phyloP scores from a whole-genome alignment of 1,284 basidiomycete genomes.

The Trametes hirsuta region DNA sequence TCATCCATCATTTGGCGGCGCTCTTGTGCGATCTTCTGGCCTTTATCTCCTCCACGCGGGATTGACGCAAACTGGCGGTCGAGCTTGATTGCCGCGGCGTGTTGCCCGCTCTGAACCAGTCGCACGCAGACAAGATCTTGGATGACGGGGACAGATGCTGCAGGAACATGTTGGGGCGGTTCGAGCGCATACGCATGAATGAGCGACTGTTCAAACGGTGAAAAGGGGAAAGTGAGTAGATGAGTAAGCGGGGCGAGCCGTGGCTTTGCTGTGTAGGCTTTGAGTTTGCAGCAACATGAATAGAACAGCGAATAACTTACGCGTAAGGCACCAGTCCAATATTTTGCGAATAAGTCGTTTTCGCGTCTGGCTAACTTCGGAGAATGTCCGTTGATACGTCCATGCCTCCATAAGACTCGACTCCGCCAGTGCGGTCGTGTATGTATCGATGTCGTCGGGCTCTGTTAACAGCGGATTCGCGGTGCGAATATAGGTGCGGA shows the following conservation, averaged over 20 bases:
- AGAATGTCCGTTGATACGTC: constrained; percentile 71
- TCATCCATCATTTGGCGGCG: constrained; percentile 73
- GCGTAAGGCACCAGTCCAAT: constrained; percentile 68
- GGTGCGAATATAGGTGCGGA: constrained; percentile 70
- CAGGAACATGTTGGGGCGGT: constrained; percentile 53
- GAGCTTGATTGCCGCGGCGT: constrained; percentile 73
- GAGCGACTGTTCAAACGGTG: constrained; percentile 60
- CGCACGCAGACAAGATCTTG: constrained; percentile 85
- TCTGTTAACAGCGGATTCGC: constrained; percentile 69
- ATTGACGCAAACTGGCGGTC: constrained; percentile 63
- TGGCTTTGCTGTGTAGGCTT: constrained; percentile 51
- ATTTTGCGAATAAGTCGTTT: constrained; percentile 59
- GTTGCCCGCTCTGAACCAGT: constrained; percentile 75
- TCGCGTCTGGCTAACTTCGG: constrained; percentile 55
- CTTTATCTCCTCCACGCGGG: constrained; percentile 28
- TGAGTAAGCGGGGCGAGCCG: constrained; percentile 57
- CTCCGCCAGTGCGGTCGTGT: constrained; percentile 66
- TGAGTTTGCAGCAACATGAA: constrained; percentile 8
- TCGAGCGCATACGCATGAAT: constrained; percentile 60
- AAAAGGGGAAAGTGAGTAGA: constrained; percentile 65
- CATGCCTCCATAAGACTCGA: constrained; percentile 69
- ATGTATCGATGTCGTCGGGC: constrained; percentile 68
- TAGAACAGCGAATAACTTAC: constrained; percentile 48
- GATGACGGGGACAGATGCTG: constrained; percentile 57
- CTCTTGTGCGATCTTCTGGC: constrained; percentile 41